phyloP scores from a whole-genome alignment of 345 rosid species.

The Melaleuca alternifolia region DNA sequence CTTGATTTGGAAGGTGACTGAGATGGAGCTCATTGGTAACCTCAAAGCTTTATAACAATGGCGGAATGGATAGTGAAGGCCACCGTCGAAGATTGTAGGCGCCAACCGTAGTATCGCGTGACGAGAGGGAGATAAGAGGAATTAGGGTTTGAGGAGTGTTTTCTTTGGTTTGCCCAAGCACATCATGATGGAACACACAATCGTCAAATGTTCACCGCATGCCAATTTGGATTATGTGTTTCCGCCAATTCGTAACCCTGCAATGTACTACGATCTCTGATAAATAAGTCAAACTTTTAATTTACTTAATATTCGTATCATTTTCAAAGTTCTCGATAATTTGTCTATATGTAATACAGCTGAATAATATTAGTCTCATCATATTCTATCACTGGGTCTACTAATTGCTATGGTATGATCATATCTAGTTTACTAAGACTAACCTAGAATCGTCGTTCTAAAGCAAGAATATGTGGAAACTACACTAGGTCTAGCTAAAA shows the following conservation, averaged over 20 bases:
- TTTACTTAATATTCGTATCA: neutral
- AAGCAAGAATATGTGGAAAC: too few relatives aligned
- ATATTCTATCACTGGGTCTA: neutral
- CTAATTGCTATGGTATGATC: neutral
- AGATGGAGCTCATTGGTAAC: neutral
- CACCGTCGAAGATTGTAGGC: neutral
- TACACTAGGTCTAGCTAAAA: too few relatives aligned
- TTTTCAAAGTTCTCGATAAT: neutral
- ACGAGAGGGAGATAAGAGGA: neutral
- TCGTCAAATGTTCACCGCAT: neutral
- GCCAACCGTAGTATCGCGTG: neutral
- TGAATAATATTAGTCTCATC: neutral
- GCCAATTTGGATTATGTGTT: neutral
- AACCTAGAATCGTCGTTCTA: too few relatives aligned
- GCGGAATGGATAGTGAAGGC: neutral
- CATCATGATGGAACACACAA: neutral
- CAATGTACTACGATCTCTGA: neutral
- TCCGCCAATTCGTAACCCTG: neutral
- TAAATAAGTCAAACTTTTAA: neutral
- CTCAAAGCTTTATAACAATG: neutral
- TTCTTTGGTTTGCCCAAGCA: neutral
- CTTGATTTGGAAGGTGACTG: neutral
- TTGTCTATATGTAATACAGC: neutral
- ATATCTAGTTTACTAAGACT: too few relatives aligned
- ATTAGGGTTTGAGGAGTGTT: neutral